Evolutionary conservation across 495 filamentous ascomycete genomes (phyloP).

Genomic region (Aspergillus baeticus): DNA sequence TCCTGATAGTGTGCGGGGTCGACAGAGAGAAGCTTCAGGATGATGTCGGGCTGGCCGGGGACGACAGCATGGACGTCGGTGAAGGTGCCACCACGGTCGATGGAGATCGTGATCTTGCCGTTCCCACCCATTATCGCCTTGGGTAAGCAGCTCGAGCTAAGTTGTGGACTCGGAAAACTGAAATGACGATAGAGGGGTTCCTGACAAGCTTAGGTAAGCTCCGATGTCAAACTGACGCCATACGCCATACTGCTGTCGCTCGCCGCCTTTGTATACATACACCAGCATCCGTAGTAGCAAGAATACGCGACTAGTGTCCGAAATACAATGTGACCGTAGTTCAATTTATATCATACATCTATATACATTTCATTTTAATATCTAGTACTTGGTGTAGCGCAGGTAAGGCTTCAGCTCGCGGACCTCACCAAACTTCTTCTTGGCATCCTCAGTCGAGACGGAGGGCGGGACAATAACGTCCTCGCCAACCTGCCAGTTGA

Average conservation of each 20-base stretch:
- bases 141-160: too few relatives aligned
- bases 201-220: not conserved
- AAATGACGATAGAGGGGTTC: too few relatives aligned
- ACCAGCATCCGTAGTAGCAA: too few relatives aligned
- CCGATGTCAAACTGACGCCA: not conserved
- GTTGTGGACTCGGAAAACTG: too few relatives aligned
- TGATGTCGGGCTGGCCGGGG: conserved; percentile 62
- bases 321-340: too few relatives aligned
- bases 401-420: conserved; percentile 62
- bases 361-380: not conserved
- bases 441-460: conserved; percentile 61
- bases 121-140: not conserved
- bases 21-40: conserved; percentile 88
- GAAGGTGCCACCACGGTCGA: conserved; percentile 64
- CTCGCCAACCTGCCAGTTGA: conserved; percentile 62
- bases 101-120: conserved; percentile 23
- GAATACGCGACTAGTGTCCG: too few relatives aligned
- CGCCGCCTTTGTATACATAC: not conserved
- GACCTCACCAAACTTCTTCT: conserved; percentile 65
- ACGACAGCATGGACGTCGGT: conserved; percentile 60
- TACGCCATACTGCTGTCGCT: not conserved
- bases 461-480: conserved; percentile 68
- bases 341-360: not conserved
- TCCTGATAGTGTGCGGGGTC: conserved; percentile 87
- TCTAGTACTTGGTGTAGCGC: conserved; percentile 24